Conservation (phyloP, 352 stramenopile genomes). For the Phytopythium montanum region DNA sequence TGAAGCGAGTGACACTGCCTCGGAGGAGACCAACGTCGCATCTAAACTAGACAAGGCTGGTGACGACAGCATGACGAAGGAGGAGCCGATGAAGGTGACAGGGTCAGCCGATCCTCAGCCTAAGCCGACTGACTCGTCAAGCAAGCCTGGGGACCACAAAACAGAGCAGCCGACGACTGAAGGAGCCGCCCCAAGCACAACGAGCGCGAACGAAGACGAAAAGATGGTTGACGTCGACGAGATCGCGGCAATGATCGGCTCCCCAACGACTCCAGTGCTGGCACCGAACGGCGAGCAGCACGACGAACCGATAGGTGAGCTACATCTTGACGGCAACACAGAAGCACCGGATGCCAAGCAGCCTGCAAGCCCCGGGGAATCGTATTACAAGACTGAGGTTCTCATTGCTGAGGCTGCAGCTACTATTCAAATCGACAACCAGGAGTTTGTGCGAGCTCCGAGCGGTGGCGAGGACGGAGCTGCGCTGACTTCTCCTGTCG, state of each 20-base stretch:
- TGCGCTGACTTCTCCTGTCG: slow-evolving; percentile 8
- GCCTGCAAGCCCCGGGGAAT: neutral
- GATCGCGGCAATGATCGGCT: neutral
- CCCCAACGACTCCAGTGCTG: neutral
- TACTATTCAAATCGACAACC: no score
- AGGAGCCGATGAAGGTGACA: neutral
- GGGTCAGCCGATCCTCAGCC: neutral
- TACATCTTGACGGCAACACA: neutral
- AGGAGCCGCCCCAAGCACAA: neutral
- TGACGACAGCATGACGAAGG: neutral
- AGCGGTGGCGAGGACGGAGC: slow-evolving; percentile 11
- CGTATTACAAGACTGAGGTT: neutral
- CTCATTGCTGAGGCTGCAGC: neutral
- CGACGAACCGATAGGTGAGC: neutral
- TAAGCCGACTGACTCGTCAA: neutral
- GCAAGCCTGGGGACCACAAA: neutral
- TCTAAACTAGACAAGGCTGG: neutral
- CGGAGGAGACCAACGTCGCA: neutral
- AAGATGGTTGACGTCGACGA: slow-evolving; percentile 7
- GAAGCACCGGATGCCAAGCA: neutral
- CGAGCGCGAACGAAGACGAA: neutral
- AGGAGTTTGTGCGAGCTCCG: slow-evolving; percentile 12
- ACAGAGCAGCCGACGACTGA: neutral
- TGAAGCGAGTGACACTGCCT: neutral
- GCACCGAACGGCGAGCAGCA: neutral